Percentiles rank a stretch among this genome's conserved stretches.
Evolutionary conservation across 1,284 basidiomycete species (phyloP).

Genomic region (Athelia psychrophila): DNA sequence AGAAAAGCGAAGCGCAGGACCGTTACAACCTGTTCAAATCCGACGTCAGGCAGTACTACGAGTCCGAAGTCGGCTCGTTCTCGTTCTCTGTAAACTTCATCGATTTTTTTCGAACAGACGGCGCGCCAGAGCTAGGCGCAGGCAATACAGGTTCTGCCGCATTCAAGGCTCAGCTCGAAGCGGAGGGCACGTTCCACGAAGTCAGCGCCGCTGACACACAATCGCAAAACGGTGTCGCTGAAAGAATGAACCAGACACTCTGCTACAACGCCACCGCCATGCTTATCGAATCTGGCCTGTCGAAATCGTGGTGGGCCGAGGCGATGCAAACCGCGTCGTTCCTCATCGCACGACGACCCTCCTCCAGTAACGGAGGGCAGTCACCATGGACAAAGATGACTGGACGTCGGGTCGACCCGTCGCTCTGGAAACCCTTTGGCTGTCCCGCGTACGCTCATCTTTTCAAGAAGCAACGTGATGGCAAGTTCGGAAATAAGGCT

Average conservation of each 20-base stretch:
- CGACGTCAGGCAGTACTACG: slow-evolving; percentile 14
- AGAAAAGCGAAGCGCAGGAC: slow-evolving; percentile 16
- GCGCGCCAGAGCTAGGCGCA: slow-evolving; percentile 10
- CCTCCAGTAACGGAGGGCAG: neutral
- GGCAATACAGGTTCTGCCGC: slow-evolving; percentile 22
- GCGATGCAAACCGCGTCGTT: slow-evolving; percentile 15
- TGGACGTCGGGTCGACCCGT: neutral
- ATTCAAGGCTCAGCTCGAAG: slow-evolving; percentile 21
- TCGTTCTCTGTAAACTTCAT: slow-evolving; percentile 13
- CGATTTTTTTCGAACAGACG: slow-evolving; percentile 24
- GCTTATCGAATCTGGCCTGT: slow-evolving; percentile 18
- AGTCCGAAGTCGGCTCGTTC: slow-evolving; percentile 13
- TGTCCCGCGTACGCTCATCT: slow-evolving; percentile 11
- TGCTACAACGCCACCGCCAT: slow-evolving; percentile 17
- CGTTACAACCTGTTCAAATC: slow-evolving; percentile 16
- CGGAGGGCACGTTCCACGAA: slow-evolving; percentile 20
- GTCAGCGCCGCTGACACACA: slow-evolving; percentile 23
- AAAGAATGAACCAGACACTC: slow-evolving; percentile 27
- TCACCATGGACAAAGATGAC: neutral
- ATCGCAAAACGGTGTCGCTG: slow-evolving; percentile 28
- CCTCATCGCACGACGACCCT: slow-evolving; percentile 12
- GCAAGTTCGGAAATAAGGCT: slow-evolving; percentile 14
- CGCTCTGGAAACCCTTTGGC: neutral
- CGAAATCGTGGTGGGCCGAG: slow-evolving; percentile 21
- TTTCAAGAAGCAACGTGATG: slow-evolving; percentile 9